Conservation (phyloP, 192 early-diverging fungal species). For the Linnemannia schmuckeri region DNA sequence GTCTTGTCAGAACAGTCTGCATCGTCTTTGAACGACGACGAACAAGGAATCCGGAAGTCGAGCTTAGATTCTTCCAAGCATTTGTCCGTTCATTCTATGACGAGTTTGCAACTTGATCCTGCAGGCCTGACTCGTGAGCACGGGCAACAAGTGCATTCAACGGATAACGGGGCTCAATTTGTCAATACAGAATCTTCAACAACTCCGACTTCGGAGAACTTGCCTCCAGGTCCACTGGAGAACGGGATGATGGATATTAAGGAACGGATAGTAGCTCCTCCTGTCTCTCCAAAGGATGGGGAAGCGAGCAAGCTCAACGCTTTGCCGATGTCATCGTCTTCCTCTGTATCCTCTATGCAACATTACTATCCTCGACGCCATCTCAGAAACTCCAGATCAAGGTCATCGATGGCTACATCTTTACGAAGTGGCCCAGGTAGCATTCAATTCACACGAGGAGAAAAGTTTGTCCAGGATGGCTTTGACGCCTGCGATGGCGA, state of each 20-base stretch:
- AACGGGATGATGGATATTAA: slow-evolving; percentile 27
- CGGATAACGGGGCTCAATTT: background rate
- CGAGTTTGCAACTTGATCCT: background rate
- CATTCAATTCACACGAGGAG: slow-evolving; percentile 11
- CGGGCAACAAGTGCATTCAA: background rate
- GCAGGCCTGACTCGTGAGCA: background rate
- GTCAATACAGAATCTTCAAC: background rate
- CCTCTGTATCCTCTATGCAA: slow-evolving; percentile 29
- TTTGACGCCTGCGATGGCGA: slow-evolving; percentile 20
- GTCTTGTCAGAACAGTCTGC: slow-evolving; percentile 16
- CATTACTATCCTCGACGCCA: slow-evolving; percentile 10
- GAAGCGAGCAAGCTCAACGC: background rate
- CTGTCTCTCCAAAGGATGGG: background rate
- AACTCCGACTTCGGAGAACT: background rate
- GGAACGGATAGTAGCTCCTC: slow-evolving; percentile 33
- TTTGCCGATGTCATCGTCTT: slow-evolving; percentile 25
- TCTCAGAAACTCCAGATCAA: slow-evolving; percentile 12
- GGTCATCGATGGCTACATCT: slow-evolving; percentile 20
- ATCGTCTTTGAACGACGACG: background rate
- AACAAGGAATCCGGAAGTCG: slow-evolving; percentile 12
- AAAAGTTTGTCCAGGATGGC: slow-evolving; percentile 21
- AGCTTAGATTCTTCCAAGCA: background rate
- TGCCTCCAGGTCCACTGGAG: background rate
- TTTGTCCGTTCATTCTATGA: slow-evolving; percentile 2
- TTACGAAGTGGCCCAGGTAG: background rate